Percentiles rank a stretch among this genome's conserved stretches.
These are phyloP conservation scores for Eimeria maxima DNA, from an alignment of 169 alveolate species.

Conservation along the genomic window DNA sequence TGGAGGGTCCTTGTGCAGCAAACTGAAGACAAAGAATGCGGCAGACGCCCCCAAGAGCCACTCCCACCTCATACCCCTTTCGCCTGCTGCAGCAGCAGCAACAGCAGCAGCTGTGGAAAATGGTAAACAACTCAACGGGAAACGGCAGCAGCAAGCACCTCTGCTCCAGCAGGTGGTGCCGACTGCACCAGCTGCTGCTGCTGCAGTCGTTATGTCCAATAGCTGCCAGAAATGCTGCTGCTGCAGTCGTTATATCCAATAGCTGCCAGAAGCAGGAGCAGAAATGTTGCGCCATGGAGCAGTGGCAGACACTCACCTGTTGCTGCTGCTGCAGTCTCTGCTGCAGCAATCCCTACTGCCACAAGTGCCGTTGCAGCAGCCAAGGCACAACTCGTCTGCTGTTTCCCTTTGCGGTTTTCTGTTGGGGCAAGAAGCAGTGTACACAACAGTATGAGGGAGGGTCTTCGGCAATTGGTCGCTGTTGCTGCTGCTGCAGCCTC, in stretches of 20 bases:
- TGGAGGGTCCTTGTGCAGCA: conserved; percentile 33
- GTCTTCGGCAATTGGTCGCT: background rate
- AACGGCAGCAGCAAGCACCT: background rate
- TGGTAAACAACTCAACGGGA: background rate
- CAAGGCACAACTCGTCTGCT: background rate
- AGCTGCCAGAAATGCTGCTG: background rate
- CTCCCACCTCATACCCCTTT: background rate
- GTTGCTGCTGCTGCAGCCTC: conserved; percentile 17
- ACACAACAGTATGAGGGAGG: background rate
- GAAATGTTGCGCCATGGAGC: background rate
- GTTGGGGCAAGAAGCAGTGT: background rate
- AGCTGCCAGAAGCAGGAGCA: background rate
- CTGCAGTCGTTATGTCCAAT: background rate
- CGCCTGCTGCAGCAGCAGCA: conserved; percentile 11
- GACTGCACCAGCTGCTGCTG: background rate
- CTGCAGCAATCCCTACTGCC: background rate
- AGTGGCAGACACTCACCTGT: background rate
- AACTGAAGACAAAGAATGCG: conserved; percentile 30
- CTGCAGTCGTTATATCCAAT: background rate
- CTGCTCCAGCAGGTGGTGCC: background rate
- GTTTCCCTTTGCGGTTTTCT: background rate
- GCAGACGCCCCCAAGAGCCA: conserved; percentile 28
- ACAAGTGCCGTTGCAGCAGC: background rate
- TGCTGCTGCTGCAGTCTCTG: background rate
- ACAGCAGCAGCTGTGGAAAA: background rate